Evolutionary conservation across 73 alveolate genomes (phyloP), one percentile per base, ranked within the genome.

Genomic region (Loxodes magnus): DNA sequence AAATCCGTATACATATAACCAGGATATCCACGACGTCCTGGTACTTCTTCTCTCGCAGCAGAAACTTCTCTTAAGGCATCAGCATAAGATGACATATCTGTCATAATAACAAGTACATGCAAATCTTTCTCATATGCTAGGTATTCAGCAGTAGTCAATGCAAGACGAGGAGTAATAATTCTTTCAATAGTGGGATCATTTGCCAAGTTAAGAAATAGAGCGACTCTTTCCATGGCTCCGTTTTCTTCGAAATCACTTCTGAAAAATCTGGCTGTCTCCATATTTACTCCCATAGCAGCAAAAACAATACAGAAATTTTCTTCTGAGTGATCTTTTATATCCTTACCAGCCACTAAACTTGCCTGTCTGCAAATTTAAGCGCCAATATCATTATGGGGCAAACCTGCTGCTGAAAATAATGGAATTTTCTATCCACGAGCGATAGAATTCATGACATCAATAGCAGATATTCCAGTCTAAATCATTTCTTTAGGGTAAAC

Each of bases 261-360:
- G 97, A 95, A 95, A 88, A 92, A 95, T 42, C 99, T 77, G 24
- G 99, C 99, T 33, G 98, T 93, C 87, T 95, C 99, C 93, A 92
- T 84, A 80, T 95, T 95, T 43, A 95, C 99, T 60, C 98, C 99
- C 99, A 95, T 95, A 52, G 99, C 99, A n/a, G 98, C 99, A 77
- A 95, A 95, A 42, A 95, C 99, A 48, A 95, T 88, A 55, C 96
- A 95, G 82, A 93, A 95, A 82, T 95, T 95, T 56, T 95, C 99
- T 43, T 95, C 93, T 31, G 96, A 81, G 68, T 86, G 96, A 82
- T 92, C 99, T 48, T 59, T 58, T 3, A 85, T 91, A 66, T 87
- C 99, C 82, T 95, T 94, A 25, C 96, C 94, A 83, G 89, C 87
- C 48, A 95, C 99, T 73, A 95, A 69, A 10, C 97, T 83, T 35